A percentile compares a stretch with the other conserved stretches of the same genome.
Evolutionary conservation across 768 basidiomycete species (phyloP).

Genomic region (Leccinellum luteum): DNA sequence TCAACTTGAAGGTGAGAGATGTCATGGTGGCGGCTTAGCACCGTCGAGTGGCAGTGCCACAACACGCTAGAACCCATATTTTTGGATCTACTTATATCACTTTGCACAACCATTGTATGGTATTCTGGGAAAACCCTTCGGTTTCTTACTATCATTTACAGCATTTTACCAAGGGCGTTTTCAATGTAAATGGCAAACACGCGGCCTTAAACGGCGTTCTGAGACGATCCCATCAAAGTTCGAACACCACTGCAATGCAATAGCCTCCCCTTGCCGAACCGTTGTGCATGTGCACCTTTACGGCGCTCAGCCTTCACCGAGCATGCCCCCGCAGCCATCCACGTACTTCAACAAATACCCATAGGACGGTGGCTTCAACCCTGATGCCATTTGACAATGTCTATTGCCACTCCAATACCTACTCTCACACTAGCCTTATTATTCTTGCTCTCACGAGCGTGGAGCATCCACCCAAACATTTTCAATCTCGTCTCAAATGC

Average conservation of each 20-base stretch:
- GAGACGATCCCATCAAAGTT: too few species aligned
- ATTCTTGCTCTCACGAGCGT: conserved; percentile 3
- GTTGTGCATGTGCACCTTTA: background rate
- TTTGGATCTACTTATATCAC: too few species aligned
- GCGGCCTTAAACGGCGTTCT: background rate
- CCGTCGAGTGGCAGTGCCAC: too few species aligned
- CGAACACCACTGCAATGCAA: background rate
- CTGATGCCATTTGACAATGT: conserved; percentile 1
- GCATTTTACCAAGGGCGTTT: too few species aligned
- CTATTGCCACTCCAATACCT: background rate
- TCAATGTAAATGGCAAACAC: too few species aligned
- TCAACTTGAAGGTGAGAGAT: too few species aligned
- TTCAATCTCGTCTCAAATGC: conserved; percentile 13
- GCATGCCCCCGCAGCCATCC: background rate
- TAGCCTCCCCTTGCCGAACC: background rate
- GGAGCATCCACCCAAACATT: conserved; percentile 7
- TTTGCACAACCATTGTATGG: too few species aligned
- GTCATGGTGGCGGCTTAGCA: too few species aligned
- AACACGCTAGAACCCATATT: too few species aligned
- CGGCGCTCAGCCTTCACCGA: background rate
- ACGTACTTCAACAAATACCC: background rate
- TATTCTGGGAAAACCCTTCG: too few species aligned
- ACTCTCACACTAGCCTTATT: background rate
- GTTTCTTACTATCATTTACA: too few species aligned
- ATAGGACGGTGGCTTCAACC: background rate